Conservation (phyloP, 768 basidiomycete genomes). For the Panus rudis region DNA sequence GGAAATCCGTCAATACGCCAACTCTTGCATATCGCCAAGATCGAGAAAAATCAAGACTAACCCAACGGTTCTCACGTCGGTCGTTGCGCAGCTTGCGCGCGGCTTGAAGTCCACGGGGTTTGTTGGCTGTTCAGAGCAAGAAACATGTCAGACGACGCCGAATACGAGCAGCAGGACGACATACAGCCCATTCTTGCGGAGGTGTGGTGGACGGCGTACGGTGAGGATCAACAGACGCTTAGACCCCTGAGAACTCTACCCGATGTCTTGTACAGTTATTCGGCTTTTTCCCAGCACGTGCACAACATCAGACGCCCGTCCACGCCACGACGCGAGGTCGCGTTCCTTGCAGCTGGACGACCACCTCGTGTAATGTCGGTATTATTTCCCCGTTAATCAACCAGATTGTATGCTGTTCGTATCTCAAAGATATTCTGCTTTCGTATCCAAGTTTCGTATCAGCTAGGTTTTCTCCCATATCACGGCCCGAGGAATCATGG, state of each 20-base stretch:
- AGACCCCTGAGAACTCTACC: conserved; percentile 37
- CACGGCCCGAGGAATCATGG: no score
- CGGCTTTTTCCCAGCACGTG: conserved; percentile 22
- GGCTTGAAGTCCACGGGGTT: conserved; percentile 98
- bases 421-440: no score
- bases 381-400: no score
- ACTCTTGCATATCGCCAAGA: no score
- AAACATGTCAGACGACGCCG: conserved; percentile 7
- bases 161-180: conserved; percentile 29
- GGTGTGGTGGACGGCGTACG: conserved; percentile 34
- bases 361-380: no score
- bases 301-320: background rate
- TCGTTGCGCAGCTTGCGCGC: conserved; percentile 95
- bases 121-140: conserved; percentile 61
- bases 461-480: no score
- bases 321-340: no score
- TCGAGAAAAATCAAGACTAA: no score
- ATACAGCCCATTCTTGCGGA: conserved; percentile 77
- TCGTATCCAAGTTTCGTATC: no score
- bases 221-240: conserved; percentile 24
- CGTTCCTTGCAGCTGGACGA: no score
- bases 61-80: conserved; percentile 97
- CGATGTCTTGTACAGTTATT: conserved; percentile 29
- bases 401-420: no score
- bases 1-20: background rate